Evolutionary conservation across 2,329 filamentous ascomycete species (phyloP), one percentile per base, ranked within the genome.

Genomic region (Penicillium palitans): DNA sequence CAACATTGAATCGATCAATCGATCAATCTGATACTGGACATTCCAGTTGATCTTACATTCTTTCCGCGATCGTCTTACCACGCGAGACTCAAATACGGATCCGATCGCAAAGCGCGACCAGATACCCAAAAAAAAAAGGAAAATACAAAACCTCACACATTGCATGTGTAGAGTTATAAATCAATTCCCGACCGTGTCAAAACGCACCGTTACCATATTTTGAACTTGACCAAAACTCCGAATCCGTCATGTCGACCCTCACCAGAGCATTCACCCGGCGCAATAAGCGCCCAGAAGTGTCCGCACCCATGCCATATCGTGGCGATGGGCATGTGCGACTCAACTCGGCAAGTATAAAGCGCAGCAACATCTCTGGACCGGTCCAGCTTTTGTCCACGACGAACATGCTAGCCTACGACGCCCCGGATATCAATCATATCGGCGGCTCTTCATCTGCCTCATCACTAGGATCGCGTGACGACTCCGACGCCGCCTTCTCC

Each of bases 341-440:
- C 58, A 70, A 74, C 33, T 69, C 78, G 9, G 78, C 76, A 31
- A 77, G 74, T 19, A 80, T 81, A 66, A 76, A 79, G 58, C 76
- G 79, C 49, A 75, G 70, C 60, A 76, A 78, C 61, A 99, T 99
- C 72, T 99, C 95, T 1, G 86, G 83, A 3, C 95, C 95, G 0
- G 83, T 96, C 53, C 88, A 92, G 75, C 83, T 99, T 62, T 81
- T 97, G 49, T 96, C 95, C 59, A 96, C 93, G 6, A 98, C 95
- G 67, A 99, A 98, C 77, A 91, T 96, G 84, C 87, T 97, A 55
- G 92, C 91, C 8, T 96, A 96, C 83, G 93, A 93, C 72, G 93
- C 95, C 10, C 93, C 93, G 51, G 90, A 97, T 72, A 87, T 97
- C 61, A 79, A 80, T 45, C 6, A 31, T 13, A 35, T 70, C 74